Base-by-base conservation (phyloP, 1,284 basidiomycete species). In the Cystobasidiaceae sp. region DNA sequence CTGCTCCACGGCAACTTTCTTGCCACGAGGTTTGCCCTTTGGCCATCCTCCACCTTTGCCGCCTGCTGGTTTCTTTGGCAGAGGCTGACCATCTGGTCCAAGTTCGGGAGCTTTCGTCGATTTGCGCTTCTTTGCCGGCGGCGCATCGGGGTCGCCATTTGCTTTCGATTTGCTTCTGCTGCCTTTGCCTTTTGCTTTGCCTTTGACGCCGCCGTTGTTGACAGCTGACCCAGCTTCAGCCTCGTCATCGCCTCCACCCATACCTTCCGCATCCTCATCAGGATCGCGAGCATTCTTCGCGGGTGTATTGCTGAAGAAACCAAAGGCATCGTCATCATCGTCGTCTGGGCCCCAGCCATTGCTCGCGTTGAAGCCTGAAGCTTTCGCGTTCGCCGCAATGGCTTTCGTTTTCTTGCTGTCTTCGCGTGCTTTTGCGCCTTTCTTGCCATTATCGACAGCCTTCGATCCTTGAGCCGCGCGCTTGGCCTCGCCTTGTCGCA, bases 401-500 rank as follows among this genome's bases (percentile, higher is more conserved):
- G 55, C 61, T 37, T 55, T 64, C 3, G 61, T 52, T 37, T 44
- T 25, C 44, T 45, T 56, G 41, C 49, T 56, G 19, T 64, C 52
- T 32, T 64, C 61, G n/a, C 45, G 15, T 44, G 49, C 50, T 45
- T 62, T 62, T 9, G 60, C 48, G 25, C 60, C 60, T 19, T 45
- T 41, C 50, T 62, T 51, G 49, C 60, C 60, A 25, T 62, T 54
- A 34, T 54, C 60, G 23, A 60, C 50, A 11, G 39, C 28, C 43
- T 64, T 64, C n/a, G 34, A 23, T 27, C 49, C 62, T 48, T 56
- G 52, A 32, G 45, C 27, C 43, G n/a, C 37, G 9, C 45, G 56
- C 8, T 50, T 51, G 7, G 63, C 54, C 45, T 66, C 63, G 3
- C 25, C 39, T 25, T 64, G 70, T 3, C 70, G 66, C 15, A 74